phyloP scores from a whole-genome alignment of 257 asterid genomes.

The Nicotiana otophora region DNA sequence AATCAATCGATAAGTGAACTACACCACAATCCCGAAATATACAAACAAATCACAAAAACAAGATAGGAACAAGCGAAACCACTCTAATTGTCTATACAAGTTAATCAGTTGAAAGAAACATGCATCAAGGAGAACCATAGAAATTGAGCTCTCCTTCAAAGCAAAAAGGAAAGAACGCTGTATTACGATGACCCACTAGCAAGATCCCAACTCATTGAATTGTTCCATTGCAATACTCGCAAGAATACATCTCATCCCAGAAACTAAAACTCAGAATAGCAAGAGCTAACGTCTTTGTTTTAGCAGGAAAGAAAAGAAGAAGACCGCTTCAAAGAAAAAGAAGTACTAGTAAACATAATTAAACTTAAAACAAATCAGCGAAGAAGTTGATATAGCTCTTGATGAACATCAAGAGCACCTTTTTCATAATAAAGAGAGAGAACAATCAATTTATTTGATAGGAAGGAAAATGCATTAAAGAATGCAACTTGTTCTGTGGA shows the following conservation, averaged over 20 bases:
- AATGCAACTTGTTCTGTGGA: not conserved
- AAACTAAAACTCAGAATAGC: not conserved
- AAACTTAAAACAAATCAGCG: not conserved
- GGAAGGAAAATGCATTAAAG: not conserved
- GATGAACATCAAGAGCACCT: not conserved
- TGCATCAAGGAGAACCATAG: not conserved
- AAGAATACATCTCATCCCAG: not conserved
- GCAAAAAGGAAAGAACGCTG: not conserved
- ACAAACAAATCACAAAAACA: not conserved
- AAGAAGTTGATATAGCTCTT: not conserved
- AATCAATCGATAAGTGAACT: not conserved
- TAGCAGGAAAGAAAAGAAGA: not conserved
- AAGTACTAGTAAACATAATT: not conserved
- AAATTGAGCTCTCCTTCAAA: not conserved
- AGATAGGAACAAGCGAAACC: not conserved
- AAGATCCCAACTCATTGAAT: not conserved
- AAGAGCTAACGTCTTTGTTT: not conserved
- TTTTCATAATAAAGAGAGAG: not conserved
- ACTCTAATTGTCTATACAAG: not conserved
- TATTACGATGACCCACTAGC: not conserved
- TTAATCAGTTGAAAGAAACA: not conserved
- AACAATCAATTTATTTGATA: conserved; percentile 1
- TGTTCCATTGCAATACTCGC: not conserved
- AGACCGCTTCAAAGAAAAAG: not conserved
- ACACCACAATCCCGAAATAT: not conserved